Base-by-base conservation (phyloP, 495 filamentous ascomycete species). In the Penicillium bovifimosum region DNA sequence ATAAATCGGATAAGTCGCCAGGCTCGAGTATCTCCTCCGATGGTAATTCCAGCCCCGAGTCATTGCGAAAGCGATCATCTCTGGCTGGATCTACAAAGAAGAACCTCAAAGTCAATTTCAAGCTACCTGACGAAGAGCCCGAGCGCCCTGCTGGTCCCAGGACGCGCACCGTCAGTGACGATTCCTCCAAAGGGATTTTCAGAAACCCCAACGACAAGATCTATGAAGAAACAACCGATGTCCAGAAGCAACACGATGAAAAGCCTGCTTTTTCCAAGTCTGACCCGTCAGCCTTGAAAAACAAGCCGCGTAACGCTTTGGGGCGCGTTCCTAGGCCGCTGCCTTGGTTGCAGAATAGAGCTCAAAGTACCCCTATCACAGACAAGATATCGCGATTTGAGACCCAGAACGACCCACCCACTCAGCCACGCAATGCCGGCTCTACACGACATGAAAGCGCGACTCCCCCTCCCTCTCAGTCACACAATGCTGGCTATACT, bases 141-240 rank as follows among this genome's bases (percentile, higher is more conserved):
- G 32, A 32, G 18, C 40, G 39, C 47, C 29, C 27, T 40, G 10
- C 53, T 32, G 65, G 58, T 34, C 36, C 70, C 29, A 69, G 68
- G 48, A 50, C 67, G 40, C 62, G 67, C 35, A 69, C 64, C 27
- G 58, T 67, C 20, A 72, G 68, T 41, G 65, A 61, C 27, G 77
- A 76, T 50, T 65, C 68, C 10, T 69, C 66, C 5, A 72, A 63
- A 44, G 72, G 70, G 6, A 67, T 78, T 4, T 80, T 80, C 52
- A 65, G 68, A 20, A 80, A 80, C 40, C 77, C 86, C 4, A 80
- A 86, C 28, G 89, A 95, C 53, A 83, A 91, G 56, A 96, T 96
- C 44, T 96, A 88, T 72, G 90, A 96, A 67, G 91, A 96, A 55
- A 85, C 86, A 2, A 79, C 84, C 47, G 71, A 76, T 39, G 48